A percentile compares a stretch with the other conserved stretches of the same genome.
Evolutionary conservation across 768 basidiomycete genomes (phyloP).

Genomic region (Tephrocybe sp.): DNA sequence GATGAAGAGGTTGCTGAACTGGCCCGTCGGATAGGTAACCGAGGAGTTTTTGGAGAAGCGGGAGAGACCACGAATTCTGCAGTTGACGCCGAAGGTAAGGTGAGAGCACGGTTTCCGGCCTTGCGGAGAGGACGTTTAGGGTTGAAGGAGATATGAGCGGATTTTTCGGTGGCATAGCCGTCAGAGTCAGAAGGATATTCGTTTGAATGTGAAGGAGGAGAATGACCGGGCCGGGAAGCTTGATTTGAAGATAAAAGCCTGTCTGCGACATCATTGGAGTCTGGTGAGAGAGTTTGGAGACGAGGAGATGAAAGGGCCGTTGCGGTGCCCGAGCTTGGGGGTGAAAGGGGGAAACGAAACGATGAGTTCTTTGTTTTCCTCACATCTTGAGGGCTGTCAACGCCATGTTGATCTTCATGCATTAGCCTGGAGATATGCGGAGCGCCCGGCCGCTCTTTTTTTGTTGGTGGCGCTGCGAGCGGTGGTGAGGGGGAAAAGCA

Average conservation of each 20-base stretch:
- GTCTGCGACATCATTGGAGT: conserved; percentile 25
- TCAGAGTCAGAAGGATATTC: conserved; percentile 41
- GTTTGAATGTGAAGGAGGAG: conserved; percentile 24
- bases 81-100: conserved; percentile 30
- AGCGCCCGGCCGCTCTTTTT: conserved; percentile 4
- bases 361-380: conserved; percentile 21
- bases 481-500: conserved; percentile 20
- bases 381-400: conserved; percentile 16
- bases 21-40: conserved; percentile 33
- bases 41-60: conserved; percentile 30
- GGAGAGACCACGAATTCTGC: conserved; percentile 11
- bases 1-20: conserved; percentile 31
- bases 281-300: conserved; percentile 22
- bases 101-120: conserved; percentile 35
- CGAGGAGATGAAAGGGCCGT: conserved; percentile 40
- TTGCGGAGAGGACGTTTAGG: conserved; percentile 26
- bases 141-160: conserved; percentile 23
- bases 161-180: conserved; percentile 42
- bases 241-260: conserved; percentile 9
- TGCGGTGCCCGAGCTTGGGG: conserved; percentile 40
- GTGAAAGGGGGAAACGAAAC: conserved; percentile 46
- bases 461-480: conserved; percentile 10
- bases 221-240: conserved; percentile 25
- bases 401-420: conserved; percentile 16
- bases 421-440: conserved; percentile 16